Evolutionary conservation across 2,329 filamentous ascomycete species (phyloP).

Genomic region (Chalara sp.): DNA sequence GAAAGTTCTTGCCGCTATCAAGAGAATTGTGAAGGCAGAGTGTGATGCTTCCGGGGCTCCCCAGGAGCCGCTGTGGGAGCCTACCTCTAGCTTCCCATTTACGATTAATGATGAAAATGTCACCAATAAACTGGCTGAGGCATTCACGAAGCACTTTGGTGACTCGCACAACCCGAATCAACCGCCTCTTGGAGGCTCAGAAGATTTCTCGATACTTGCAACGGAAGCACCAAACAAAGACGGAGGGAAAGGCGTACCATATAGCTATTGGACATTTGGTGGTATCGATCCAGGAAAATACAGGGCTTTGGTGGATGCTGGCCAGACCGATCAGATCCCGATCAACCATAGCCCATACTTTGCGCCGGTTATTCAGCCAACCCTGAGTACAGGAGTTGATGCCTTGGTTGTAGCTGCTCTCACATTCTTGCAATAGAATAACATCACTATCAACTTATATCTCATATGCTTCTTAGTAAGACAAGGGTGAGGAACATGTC

Average conservation of each 20-base stretch:
- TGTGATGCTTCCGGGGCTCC: constrained; percentile 34
- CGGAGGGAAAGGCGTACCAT: constrained; percentile 19
- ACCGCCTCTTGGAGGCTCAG: constrained; percentile 11
- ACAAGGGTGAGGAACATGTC: too few species aligned
- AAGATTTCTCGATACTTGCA: constrained; percentile 39
- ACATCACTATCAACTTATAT: too few species aligned
- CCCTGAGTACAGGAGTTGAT: constrained; percentile 44
- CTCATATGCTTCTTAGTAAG: too few species aligned
- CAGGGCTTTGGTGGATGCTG: constrained; percentile 8
- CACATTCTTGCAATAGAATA: constrained; percentile 30
- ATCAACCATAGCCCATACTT: constrained; percentile 55
- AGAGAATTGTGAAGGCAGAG: constrained; percentile 46
- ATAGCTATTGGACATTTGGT: constrained; percentile 32
- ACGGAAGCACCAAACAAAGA: constrained; percentile 26
- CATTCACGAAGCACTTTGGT: constrained; percentile 16
- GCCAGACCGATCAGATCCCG: constrained; percentile 26
- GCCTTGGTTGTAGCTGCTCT: constrained; percentile 44
- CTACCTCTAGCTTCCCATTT: constrained; percentile 15
- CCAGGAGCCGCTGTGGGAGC: constrained; percentile 13
- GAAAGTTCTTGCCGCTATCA: constrained; percentile 31
- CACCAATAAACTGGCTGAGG: constrained; percentile 8
- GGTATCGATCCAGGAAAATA: constrained; percentile 31
- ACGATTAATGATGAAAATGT: constrained; percentile 15
- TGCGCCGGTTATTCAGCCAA: constrained; percentile 51
- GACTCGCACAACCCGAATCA: constrained; percentile 11